Base-by-base conservation (phyloP, 1,284 basidiomycete genomes). In the Ceratobasidium sp. region DNA sequence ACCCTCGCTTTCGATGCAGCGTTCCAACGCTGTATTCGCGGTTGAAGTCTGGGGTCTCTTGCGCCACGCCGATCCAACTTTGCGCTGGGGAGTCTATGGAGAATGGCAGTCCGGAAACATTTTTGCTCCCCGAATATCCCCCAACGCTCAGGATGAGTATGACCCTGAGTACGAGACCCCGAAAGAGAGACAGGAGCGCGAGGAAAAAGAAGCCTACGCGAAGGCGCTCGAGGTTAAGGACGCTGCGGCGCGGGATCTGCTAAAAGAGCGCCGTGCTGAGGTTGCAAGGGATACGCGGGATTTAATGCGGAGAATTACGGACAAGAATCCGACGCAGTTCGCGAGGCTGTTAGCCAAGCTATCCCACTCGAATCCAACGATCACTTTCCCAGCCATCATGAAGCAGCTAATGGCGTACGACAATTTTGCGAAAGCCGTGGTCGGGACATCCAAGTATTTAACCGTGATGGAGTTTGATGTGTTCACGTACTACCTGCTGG, bases 401-500 rank as follows among this genome's bases (percentile, higher is more conserved):
- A 91, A 93, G 78, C 98, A 99, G 83, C 93, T 99, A 75, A 97
- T 97, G 90, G 92, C 95, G 22, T 99, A 99, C 81, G 95, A 98
- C 80, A 99, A 99, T 82, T 86, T 99, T 76, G 95, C 95, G 19
- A 88, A 89, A 57, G 94, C 96, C 41, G 91, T 99, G 73, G 93
- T 99, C 48, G 95, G 96, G 78, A 92, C 93, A n/a, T 87, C 96
- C 78, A 89, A 93, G 80, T 98, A 94, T 83, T 89, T 97, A 76
- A 96, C 94, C 1, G 91, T 91, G 77, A 92, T 99, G 87, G 95
- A 95, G 31, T 97, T 96, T 81, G 98, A 99, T 80, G 93, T 98
- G 15, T 88, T 99, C 24, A 90, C 95, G 6, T 99, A 93, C 81
- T 88, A 94, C 71, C 88, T 98, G 75, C 85, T 99, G 75, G 96